phyloP scores from a whole-genome alignment of 805 yeast species.

The Teunomyces pallodes region DNA sequence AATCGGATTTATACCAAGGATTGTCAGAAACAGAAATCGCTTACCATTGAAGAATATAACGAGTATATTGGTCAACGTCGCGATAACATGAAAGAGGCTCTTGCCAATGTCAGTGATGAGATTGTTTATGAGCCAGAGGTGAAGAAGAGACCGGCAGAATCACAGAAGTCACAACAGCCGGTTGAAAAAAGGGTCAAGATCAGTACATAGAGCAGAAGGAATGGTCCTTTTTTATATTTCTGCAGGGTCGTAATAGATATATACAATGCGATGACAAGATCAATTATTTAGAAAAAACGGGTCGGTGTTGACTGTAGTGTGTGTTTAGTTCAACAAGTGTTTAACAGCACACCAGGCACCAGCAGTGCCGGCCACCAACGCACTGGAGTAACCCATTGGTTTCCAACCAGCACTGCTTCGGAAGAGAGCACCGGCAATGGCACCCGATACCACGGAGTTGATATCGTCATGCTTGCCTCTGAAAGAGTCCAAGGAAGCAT shows the following conservation, averaged over 20 bases:
- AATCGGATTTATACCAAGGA: slow-evolving; percentile 26
- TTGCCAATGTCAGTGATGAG: neutral
- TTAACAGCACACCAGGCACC: slow-evolving; percentile 91
- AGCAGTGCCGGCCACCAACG: slow-evolving; percentile 83
- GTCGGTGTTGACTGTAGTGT: neutral
- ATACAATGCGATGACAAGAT: neutral
- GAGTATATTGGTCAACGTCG: slow-evolving; percentile 8
- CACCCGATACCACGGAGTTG: slow-evolving; percentile 87
- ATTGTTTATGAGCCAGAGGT: neutral
- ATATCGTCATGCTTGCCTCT: slow-evolving; percentile 88
- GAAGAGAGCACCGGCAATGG: slow-evolving; percentile 87
- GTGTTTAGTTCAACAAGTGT: slow-evolving; percentile 19
- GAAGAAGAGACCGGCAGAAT: neutral
- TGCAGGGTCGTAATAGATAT: slow-evolving; percentile 2
- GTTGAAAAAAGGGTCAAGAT: neutral
- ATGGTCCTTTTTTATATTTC: neutral
- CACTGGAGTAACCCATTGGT: slow-evolving; percentile 87
- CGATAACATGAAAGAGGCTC: slow-evolving; percentile 7
- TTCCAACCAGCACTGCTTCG: slow-evolving; percentile 79
- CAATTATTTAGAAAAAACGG: neutral
- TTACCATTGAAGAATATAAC: slow-evolving; percentile 14
- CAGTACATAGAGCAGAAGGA: neutral
- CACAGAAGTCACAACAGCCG: neutral
- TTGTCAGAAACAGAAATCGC: slow-evolving; percentile 29
- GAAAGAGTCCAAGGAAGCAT: slow-evolving; percentile 70